Conservation (phyloP, 805 yeast species). For the Metschnikowia borealis region DNA sequence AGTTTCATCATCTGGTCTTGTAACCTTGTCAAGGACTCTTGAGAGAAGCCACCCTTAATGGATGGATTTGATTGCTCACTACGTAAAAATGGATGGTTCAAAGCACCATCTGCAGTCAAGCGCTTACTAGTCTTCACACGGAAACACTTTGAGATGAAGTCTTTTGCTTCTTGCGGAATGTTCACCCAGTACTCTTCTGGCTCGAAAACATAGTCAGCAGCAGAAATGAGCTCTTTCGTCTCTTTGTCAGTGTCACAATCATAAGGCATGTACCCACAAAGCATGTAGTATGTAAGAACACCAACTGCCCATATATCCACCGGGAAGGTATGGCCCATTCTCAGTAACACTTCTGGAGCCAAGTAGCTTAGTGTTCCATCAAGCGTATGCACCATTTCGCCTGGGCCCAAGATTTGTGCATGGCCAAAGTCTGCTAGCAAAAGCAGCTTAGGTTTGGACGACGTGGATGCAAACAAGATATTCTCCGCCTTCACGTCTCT, state of each 20-base stretch:
- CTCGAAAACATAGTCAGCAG: conserved; percentile 56
- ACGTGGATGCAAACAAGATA: conserved; percentile 43
- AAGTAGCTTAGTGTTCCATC: conserved; percentile 68
- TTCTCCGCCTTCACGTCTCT: conserved; percentile 75
- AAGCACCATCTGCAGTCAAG: conserved; percentile 41
- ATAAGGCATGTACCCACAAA: conserved; percentile 73
- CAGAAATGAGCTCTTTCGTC: conserved; percentile 58
- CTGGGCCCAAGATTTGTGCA: conserved; percentile 43
- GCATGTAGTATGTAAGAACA: conserved; percentile 64
- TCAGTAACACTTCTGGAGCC: conserved; percentile 63
- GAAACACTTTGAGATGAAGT: conserved; percentile 56
- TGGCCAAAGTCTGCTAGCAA: conserved; percentile 64
- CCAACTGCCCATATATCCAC: conserved; percentile 80
- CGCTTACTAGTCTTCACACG: conserved; percentile 42
- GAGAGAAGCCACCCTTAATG: conserved; percentile 11
- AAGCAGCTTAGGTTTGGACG: conserved; percentile 35
- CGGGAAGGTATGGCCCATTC: conserved; percentile 52
- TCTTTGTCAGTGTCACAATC: conserved; percentile 70
- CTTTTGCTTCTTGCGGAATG: conserved; percentile 50
- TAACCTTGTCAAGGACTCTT: conserved; percentile 12
- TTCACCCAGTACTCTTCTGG: conserved; percentile 57
- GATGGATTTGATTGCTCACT: not conserved
- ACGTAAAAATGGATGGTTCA: conserved; percentile 41
- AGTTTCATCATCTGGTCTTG: conserved; percentile 16
- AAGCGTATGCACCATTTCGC: conserved; percentile 10